phyloP scores from a whole-genome alignment of 148 eudicot species.

The Rhododendron henanense region DNA sequence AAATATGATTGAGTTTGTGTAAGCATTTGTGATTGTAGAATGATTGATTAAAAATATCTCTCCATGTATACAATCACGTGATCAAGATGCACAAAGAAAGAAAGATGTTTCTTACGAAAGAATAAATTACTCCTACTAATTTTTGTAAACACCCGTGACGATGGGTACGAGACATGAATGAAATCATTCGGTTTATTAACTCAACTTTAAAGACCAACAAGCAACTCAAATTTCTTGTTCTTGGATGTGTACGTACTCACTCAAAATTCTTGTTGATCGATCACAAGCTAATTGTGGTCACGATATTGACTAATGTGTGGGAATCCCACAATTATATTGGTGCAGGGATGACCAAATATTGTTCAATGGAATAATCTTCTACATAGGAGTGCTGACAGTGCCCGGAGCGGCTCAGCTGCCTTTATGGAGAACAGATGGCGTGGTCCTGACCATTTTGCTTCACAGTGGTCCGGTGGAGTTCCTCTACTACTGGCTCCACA shows the following conservation, averaged over 20 bases:
- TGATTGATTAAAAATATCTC: too few species aligned
- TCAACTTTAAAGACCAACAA: background rate
- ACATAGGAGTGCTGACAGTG: constrained; percentile 13
- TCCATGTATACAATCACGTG: too few species aligned
- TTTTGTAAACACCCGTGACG: too few species aligned
- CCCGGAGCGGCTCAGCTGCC: constrained; percentile 29
- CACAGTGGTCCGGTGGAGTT: constrained; percentile 62
- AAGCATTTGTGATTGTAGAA: too few species aligned
- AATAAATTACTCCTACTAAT: too few species aligned
- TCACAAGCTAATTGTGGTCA: background rate
- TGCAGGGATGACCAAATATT: constrained; percentile 78
- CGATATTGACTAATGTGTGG: too few species aligned
- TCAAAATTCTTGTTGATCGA: background rate
- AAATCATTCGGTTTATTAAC: too few species aligned
- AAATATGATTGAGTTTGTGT: too few species aligned
- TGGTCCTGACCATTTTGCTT: constrained; percentile 29
- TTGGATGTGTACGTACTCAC: background rate
- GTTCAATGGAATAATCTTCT: constrained; percentile 39
- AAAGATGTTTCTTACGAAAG: too few species aligned
- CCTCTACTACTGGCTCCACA: constrained; percentile 59
- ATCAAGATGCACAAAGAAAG: too few species aligned
- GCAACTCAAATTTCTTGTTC: background rate
- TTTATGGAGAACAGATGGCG: constrained; percentile 54
- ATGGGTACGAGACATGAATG: too few species aligned
- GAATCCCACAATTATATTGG: too few species aligned